Base-by-base conservation (phyloP, 805 yeast species). In the Alloascoidea hylecoeti region DNA sequence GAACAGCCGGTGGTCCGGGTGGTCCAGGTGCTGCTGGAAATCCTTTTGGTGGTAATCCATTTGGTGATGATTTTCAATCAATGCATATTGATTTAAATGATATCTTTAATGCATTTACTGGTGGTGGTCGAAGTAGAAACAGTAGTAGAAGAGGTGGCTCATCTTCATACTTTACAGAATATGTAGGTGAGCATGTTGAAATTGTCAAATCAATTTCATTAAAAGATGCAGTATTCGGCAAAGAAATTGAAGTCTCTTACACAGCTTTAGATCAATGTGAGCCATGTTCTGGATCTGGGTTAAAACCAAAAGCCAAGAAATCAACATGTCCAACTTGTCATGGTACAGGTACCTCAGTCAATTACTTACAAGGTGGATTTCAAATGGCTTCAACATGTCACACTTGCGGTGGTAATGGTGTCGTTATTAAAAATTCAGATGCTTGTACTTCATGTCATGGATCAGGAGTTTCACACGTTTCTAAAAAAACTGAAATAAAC, bases 301-400 rank as follows among this genome's bases (percentile, higher is more conserved):
- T 92, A 60, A 84, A 89, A 55, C 51, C 63, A 12, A 89, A 88
- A 17, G 73, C 72, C 43, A 70, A 72, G 57, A 80, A 83, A 51
- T 61, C 75, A 6, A 82, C 95, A 0, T 92, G 98, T 65, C 61
- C 72, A 1, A 61, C 83, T 2, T 92, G 99, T 64, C 84, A 85
- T 40, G 99, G 99, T 41, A 73, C 95, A 0, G 99, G 99, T 3
- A 79, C 88, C 27, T 75, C 79, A 14, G 80, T 86, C 15, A 96
- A 89, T 49, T 66, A 76, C 35, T 69, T 82, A 53, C 78, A 78
- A 47, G 96, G 94, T 3, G 97, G 97, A 0, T 92, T 89, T 70
- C 96, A 88, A 50, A 86, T 92, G 95, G 78, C 95, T 2, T 76
- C 95, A 0, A 85, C 96, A 9, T 92, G 99, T 68, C 67, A 67